phyloP scores from a whole-genome alignment of 805 yeast species.

The Yamadazyma kitorensis region DNA sequence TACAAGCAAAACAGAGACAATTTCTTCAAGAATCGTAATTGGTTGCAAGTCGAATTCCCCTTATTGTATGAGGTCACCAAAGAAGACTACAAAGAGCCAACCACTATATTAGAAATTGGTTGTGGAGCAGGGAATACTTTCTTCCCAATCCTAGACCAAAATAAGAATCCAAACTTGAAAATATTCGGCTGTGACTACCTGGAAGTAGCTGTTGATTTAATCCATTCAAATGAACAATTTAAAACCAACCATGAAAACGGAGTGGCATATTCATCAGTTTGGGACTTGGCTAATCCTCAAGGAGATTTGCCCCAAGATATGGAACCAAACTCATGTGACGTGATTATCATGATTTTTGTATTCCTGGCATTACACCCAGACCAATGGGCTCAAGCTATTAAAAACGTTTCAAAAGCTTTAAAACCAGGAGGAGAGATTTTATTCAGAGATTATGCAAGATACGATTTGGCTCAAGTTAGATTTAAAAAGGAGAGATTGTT shows the following conservation, averaged over 20 bases:
- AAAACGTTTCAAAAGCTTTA: constrained; percentile 64
- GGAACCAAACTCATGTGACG: constrained; percentile 78
- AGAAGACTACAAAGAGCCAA: constrained; percentile 64
- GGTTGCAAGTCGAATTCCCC: constrained; percentile 96
- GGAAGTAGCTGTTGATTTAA: constrained; percentile 84
- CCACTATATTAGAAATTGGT: constrained; percentile 84
- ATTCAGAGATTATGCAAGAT: constrained; percentile 93
- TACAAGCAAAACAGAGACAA: constrained; percentile 88
- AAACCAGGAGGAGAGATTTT: constrained; percentile 92
- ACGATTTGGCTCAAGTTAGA: constrained; percentile 92
- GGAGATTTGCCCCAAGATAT: constrained; percentile 80
- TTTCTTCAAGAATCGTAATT: constrained; percentile 93
- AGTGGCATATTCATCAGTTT: constrained; percentile 77
- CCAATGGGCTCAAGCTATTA: constrained; percentile 84
- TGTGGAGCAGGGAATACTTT: constrained; percentile 98
- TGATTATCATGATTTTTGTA: constrained; percentile 92
- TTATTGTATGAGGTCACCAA: constrained; percentile 69
- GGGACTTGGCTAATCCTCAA: constrained; percentile 87
- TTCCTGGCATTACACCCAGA: constrained; percentile 88
- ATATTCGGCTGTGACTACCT: constrained; percentile 89
- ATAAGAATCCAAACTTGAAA: constrained; percentile 70
- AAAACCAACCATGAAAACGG: constrained; percentile 45
- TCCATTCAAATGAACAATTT: constrained; percentile 61
- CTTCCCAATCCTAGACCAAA: constrained; percentile 82
- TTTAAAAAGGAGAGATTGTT: constrained; percentile 83